These are phyloP conservation scores for Penicillium sp. DNA, from an alignment of 2,329 filamentous ascomycete species.

Conservation along the genomic window DNA sequence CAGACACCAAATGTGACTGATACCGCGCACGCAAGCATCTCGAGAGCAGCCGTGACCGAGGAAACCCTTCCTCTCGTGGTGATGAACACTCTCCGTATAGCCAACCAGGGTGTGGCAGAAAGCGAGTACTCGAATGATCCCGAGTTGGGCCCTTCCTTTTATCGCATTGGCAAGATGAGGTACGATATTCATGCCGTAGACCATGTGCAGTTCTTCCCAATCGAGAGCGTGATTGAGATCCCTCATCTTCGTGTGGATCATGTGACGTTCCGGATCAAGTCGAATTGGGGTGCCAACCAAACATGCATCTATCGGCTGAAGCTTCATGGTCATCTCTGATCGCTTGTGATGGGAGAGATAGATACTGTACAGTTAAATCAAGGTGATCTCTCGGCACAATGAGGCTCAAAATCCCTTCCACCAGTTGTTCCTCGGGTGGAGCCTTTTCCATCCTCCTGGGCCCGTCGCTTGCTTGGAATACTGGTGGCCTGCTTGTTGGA, in stretches of 20 bases:
- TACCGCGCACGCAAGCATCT: too few species aligned
- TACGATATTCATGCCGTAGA: conserved; percentile 33
- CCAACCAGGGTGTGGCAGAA: conserved; percentile 27
- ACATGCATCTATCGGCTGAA: conserved; percentile 45
- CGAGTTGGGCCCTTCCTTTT: conserved; percentile 33
- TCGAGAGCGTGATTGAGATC: conserved; percentile 36
- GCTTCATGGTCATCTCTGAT: conserved; percentile 35
- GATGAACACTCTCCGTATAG: conserved; percentile 26
- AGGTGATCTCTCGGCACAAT: too few species aligned
- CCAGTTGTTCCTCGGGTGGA: too few species aligned
- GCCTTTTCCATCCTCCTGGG: too few species aligned
- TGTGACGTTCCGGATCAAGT: conserved; percentile 38
- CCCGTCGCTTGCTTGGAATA: too few species aligned
- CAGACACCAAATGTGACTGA: neutral
- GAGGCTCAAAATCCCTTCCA: too few species aligned
- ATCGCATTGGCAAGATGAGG: conserved; percentile 35
- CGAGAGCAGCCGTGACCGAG: conserved; percentile 3
- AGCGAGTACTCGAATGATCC: conserved; percentile 32
- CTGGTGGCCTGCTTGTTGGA: neutral
- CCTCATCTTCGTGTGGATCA: conserved; percentile 32
- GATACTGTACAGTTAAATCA: neutral
- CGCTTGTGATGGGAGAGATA: neutral
- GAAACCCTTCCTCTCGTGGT: conserved; percentile 26
- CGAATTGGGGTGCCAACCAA: conserved; percentile 40
- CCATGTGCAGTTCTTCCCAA: conserved; percentile 35